Evolutionary conservation across 139 green algal species (phyloP), one percentile per base, ranked within the genome.

Genomic region (Volvox africanus): DNA sequence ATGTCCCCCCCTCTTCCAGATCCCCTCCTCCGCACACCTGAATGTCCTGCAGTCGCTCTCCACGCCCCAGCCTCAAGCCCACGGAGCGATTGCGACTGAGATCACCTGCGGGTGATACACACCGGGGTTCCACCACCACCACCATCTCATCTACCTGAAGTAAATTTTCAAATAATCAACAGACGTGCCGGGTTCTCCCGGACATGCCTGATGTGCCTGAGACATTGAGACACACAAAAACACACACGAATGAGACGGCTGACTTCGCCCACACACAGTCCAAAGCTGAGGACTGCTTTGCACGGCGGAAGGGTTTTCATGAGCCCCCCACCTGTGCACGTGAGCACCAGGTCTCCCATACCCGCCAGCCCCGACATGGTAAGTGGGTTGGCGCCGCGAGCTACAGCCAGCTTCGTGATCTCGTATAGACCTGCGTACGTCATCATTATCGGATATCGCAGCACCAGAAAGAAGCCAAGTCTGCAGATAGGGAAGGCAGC

Each of bases 11-110:
- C n/a, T n/a, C n/a, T n/a, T n/a, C n/a, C n/a, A n/a, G n/a, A n/a
- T n/a, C n/a, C 44, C 44, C 44, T 55, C 9, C 44, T 55, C 9
- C 16, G 0, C 85, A 19, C 44, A 89, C 86, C 71, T 97, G 88
- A 82, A 99, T 99, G 87, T 98, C 97, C 3, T 92, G 84, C 82
- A 99, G 93, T n/a, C 65, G 94, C 93, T 99, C 97, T 0, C 98
- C 98, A 0, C 90, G 91, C 2, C 98, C 98, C 62, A 99, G 93
- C 44, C 96, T 92, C 82, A 99, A 93, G 0, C 98, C 98, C 68
- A 96, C 94, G 0, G 87, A 95, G 78, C 98, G 94, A 92, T 99
- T 99, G 81, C 98, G 96, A 18, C 93, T 97, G n/a, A 99, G 94
- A 50, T 96, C 94, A 62, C 93, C 93, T 95, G 86, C 13, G 33